Evolutionary conservation across 2,329 filamentous ascomycete species (phyloP).

Genomic region (Chaetoscypha palmicola): DNA sequence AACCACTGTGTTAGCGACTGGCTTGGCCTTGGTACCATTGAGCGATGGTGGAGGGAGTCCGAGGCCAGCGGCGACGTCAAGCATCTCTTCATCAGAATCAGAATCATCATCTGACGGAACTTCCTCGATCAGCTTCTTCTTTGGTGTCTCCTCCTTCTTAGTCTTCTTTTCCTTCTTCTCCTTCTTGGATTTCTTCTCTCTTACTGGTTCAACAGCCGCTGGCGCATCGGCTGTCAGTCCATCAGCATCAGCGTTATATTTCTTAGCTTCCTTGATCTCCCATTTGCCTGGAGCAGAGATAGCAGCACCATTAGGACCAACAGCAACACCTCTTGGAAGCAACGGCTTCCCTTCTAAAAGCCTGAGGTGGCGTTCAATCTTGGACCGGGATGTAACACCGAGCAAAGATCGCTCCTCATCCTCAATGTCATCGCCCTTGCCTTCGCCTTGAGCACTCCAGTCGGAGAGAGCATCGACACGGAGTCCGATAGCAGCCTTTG

Average conservation of each 20-base stretch:
- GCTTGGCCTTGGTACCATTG: slow-evolving; percentile 11
- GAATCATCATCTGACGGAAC: slow-evolving; percentile 24
- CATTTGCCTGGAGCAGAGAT: slow-evolving; percentile 64
- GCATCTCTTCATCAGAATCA: slow-evolving; percentile 24
- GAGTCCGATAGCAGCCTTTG: slow-evolving; percentile 87
- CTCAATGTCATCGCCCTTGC: slow-evolving; percentile 56
- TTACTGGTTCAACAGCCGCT: slow-evolving; percentile 40
- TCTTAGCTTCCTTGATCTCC: slow-evolving; percentile 84
- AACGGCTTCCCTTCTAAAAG: slow-evolving; percentile 86
- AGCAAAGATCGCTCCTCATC: slow-evolving; percentile 85
- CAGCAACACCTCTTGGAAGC: slow-evolving; percentile 65
- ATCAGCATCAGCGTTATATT: slow-evolving; percentile 93
- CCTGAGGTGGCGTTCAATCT: slow-evolving; percentile 69
- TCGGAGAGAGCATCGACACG: slow-evolving; percentile 86
- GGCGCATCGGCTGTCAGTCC: slow-evolving; percentile 66
- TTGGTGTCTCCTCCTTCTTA: slow-evolving; percentile 32
- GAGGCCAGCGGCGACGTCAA: slow-evolving; percentile 22
- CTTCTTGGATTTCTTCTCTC: slow-evolving; percentile 39
- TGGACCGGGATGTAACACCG: slow-evolving; percentile 64
- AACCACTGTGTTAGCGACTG: no score
- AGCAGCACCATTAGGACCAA: slow-evolving; percentile 65
- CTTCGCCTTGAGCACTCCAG: slow-evolving; percentile 62
- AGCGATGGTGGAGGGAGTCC: slow-evolving; percentile 13
- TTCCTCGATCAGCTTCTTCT: slow-evolving; percentile 28
- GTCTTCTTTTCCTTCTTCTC: slow-evolving; percentile 45